phyloP scores from a whole-genome alignment of 257 asterid genomes.

The Solanum lycopersicoides region DNA sequence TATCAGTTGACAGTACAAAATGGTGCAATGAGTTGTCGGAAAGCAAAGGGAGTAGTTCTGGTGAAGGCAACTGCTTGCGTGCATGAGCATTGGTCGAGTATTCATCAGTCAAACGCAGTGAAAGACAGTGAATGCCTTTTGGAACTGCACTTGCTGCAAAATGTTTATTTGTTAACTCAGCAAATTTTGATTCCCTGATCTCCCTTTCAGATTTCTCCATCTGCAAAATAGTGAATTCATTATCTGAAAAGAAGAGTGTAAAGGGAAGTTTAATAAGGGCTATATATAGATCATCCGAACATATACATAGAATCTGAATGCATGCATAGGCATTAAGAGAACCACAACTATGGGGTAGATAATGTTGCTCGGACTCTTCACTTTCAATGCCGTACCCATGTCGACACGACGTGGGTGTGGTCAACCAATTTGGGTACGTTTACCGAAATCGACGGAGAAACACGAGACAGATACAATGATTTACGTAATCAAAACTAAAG shows the following conservation, averaged over 20 bases:
- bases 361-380: background rate
- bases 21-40: slow-evolving; percentile 80
- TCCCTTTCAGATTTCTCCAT: slow-evolving; percentile 39
- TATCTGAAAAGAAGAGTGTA: background rate
- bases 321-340: background rate
- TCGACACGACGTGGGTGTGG: background rate
- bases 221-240: slow-evolving; percentile 6
- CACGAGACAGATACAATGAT: background rate
- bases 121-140: slow-evolving; percentile 80
- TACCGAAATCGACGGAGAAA: background rate
- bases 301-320: background rate
- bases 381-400: background rate
- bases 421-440: background rate
- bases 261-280: background rate
- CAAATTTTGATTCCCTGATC: slow-evolving; percentile 52
- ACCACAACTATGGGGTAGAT: background rate
- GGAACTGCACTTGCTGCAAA: slow-evolving; percentile 88
- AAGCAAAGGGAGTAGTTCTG: slow-evolving; percentile 81
- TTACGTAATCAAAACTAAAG: background rate
- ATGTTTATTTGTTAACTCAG: slow-evolving; percentile 68
- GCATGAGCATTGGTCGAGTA: slow-evolving; percentile 96
- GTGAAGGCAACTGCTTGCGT: slow-evolving; percentile 87
- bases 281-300: background rate
- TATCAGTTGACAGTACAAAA: slow-evolving; percentile 89
- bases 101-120: slow-evolving; percentile 86